Conservation (phyloP, 2,329 filamentous ascomycete species). For the Ascochyta rabiei region DNA sequence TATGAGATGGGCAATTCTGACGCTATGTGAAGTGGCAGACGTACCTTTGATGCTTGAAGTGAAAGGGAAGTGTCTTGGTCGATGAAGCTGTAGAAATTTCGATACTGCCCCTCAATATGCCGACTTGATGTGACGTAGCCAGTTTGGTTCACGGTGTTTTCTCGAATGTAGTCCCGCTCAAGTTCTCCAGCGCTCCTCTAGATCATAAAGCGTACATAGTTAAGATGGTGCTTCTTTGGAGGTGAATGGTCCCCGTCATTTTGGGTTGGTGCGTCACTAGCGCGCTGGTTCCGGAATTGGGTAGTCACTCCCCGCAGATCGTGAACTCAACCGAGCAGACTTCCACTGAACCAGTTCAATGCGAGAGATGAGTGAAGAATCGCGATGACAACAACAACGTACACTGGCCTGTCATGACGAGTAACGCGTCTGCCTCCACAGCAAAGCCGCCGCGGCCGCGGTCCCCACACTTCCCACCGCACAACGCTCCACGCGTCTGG, state of each 20-base stretch:
- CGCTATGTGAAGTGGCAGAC: constrained; percentile 1
- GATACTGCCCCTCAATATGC: neutral
- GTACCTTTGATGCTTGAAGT: constrained; percentile 22
- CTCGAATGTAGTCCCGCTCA: neutral
- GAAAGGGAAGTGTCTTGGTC: constrained; percentile 11
- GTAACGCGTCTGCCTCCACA: constrained; percentile 1
- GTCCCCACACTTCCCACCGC: constrained; percentile 62
- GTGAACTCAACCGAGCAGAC: neutral
- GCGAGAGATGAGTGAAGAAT: neutral
- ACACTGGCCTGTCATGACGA: constrained; percentile 4
- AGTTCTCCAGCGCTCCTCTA: neutral
- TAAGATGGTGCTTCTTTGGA: neutral
- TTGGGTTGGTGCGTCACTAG: constrained; percentile 9
- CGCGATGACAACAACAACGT: neutral
- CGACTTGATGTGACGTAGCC: too few species aligned
- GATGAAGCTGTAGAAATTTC: constrained; percentile 1
- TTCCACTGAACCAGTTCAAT: neutral
- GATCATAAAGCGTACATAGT: neutral
- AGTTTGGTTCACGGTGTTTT: too few species aligned
- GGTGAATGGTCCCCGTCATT: constrained; percentile 1
- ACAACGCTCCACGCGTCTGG: constrained; percentile 82
- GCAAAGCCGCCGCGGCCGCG: constrained; percentile 41
- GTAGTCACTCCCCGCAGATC: constrained; percentile 18
- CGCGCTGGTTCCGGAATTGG: constrained; percentile 23
- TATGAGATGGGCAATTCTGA: neutral